A percentile compares a stretch with the other conserved stretches of the same genome.
phyloP scores from a whole-genome alignment of 73 alveolate species.

The Urostyla sp. region DNA sequence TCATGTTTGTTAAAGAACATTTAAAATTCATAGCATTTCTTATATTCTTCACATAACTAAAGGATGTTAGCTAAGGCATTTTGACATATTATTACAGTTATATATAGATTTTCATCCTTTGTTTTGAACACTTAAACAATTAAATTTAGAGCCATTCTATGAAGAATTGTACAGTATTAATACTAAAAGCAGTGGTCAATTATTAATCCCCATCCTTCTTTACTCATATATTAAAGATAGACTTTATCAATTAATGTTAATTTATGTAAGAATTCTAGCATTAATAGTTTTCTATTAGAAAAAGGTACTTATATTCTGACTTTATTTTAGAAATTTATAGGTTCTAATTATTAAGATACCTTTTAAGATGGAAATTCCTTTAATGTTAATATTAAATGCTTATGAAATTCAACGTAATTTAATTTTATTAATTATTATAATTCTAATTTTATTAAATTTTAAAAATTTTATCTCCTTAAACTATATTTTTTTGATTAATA shows the following conservation, averaged over 20 bases:
- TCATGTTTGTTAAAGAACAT: slow-evolving; percentile 30
- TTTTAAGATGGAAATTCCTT: slow-evolving; percentile 1
- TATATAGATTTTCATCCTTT: slow-evolving; percentile 46
- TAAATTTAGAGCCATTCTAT: slow-evolving; percentile 22
- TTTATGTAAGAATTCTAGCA: slow-evolving; percentile 40
- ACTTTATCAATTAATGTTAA: slow-evolving; percentile 18
- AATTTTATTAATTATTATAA: slow-evolving; percentile 12
- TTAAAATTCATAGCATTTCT: slow-evolving; percentile 6
- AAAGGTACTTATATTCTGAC: not conserved
- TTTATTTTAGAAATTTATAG: slow-evolving; percentile 15
- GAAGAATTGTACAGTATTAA: slow-evolving; percentile 6
- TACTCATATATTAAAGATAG: slow-evolving; percentile 29
- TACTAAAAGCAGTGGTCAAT: slow-evolving; percentile 44
- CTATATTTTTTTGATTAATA: not conserved
- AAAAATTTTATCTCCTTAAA: not conserved
- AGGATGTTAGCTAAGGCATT: slow-evolving; percentile 42
- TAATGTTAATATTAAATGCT: slow-evolving; percentile 12
- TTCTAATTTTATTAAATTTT: slow-evolving; percentile 1
- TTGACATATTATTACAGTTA: slow-evolving; percentile 37
- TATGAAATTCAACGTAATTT: slow-evolving; percentile 55
- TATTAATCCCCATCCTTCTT: slow-evolving; percentile 52
- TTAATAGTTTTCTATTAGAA: slow-evolving; percentile 10
- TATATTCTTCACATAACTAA: slow-evolving; percentile 4
- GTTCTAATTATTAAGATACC: not conserved
- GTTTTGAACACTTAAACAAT: slow-evolving; percentile 23